Evolutionary conservation across 1,284 basidiomycete species (phyloP), one percentile per base, ranked within the genome.

Genomic region (Gomphus sp.): DNA sequence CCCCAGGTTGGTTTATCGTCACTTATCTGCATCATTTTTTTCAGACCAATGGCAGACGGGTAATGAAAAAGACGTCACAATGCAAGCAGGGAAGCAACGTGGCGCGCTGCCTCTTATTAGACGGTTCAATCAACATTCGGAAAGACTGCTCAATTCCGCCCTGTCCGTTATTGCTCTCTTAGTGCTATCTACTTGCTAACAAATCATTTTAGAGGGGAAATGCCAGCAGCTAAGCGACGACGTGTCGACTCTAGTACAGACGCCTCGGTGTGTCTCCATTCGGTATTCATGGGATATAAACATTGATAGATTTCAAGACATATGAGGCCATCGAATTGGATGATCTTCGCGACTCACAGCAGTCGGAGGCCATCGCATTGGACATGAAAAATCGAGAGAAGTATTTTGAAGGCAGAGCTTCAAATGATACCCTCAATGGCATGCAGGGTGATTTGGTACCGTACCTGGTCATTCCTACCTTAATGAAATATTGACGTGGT

Each of bases 91-190:
- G 7, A 83, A 87, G 64, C 90, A 97, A 69, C 79, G 87, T 53
- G 87, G 86, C 25, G 89, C 90, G 18, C 72, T 99, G 43, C 97
- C 97, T 0, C 79, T 99, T 37, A 98, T 99, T 66, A 81, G 97
- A 47, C 89, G 96, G 66, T 99, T 99, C 75, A 99, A 99, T 68
- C 93, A 98, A 67, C 97, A 99, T 71, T 96, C 93, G 0, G 91
- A 95, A 66, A 79, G 93, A 63, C 73, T 98, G 14, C 76, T 98
- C 33, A 88, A 89, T 60, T 81, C 87, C 49, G 83, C 87, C 5
- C 67, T 89, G 87, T 87, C 68, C 65, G 84, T 73, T 37, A 51
- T 37, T 9, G 44, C 45, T 25, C 34, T 16, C 50, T 22, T 54
- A 31, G 41, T 28, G 39, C 47, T 55, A n/a, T 57, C 49, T 57